Base-by-base conservation (phyloP, 2,329 filamentous ascomycete species). In the Thielaviopsis euricoi region DNA sequence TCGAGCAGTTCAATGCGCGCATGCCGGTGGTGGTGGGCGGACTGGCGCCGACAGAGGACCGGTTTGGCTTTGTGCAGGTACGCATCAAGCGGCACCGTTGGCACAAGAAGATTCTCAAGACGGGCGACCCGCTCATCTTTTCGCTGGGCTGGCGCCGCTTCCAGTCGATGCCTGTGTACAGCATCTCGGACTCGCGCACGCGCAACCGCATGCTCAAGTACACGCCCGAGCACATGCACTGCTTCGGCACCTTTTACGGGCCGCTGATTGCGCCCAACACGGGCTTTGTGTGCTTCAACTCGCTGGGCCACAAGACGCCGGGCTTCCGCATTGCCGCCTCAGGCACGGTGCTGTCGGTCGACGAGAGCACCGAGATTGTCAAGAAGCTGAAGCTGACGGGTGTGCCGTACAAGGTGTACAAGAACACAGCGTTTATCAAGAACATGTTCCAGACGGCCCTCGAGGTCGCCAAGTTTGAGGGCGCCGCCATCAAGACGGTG, bases 91-190 rank as follows among this genome's bases (percentile, higher is more conserved):
- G 89, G 57, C 93, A 98, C 70, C 80, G 93, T 63, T 98, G 94
- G 94, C 93, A 98, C 74, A 96, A 96, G 80, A 95, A 93, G 76
- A 97, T 97, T 64, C 77, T 98, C 64, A 98, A 98, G 76, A 97
- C 89, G 37, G 95, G 95, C 68, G 93, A 98, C 67, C 94, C 93
- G 17, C 78, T 98, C 55, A 95, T 98, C 68, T 93, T 98, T 75
- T 96, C 90, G 1, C 78, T 98, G 50, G 93, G 93, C 49, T 98
- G 93, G 93, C 80, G 93, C 55, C 81, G 93, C 61, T 98, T 98
- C 76, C 93, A 97, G 71, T 85, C 86, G 6, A 76, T 93, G 64
- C 91, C 91, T 19, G 83, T 96, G 60, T 98, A 96, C 79, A 93
- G 86, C 72, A 95, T 93, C 59, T 93, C 88, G 23, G 93, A 97